Conservation (phyloP, 257 asterid species). For the Striga asiatica region DNA sequence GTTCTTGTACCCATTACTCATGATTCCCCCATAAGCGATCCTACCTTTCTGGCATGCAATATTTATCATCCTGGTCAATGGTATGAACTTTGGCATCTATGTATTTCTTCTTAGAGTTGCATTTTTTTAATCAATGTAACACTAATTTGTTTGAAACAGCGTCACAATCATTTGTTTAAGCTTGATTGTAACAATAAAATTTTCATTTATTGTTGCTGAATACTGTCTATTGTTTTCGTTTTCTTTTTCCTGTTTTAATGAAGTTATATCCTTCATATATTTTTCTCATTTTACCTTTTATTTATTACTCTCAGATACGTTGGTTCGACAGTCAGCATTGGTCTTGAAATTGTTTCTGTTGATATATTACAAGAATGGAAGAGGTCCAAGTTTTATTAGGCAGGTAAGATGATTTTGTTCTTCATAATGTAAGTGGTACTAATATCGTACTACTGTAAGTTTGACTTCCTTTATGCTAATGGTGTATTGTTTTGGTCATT, state of each 20-base stretch:
- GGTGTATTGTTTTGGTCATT: conserved; percentile 10
- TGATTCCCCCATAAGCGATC: conserved; percentile 71
- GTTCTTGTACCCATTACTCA: conserved; percentile 43
- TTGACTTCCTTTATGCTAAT: conserved; percentile 11
- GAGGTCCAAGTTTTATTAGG: conserved; percentile 67
- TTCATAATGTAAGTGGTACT: not conserved
- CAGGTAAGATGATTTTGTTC: conserved; percentile 42
- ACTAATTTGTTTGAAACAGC: too few species aligned
- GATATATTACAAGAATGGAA: conserved; percentile 62
- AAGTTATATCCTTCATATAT: not conserved
- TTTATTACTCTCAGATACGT: conserved; percentile 44
- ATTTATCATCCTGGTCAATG: conserved; percentile 64
- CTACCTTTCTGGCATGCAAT: conserved; percentile 89
- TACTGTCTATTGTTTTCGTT: not conserved
- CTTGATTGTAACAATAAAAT: too few species aligned
- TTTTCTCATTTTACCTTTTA: not conserved
- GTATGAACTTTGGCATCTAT: conserved; percentile 24
- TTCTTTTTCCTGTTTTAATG: not conserved
- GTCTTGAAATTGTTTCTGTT: conserved; percentile 52
- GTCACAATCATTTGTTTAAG: too few species aligned
- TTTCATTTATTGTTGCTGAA: too few species aligned
- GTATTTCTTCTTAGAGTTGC: not conserved
- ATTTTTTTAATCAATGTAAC: not conserved
- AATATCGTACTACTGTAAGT: not conserved
- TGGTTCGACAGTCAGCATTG: conserved; percentile 76